Percentiles rank a stretch among this genome's conserved stretches.
Conservation (phyloP, 305 asterid genomes). For the Fraxinus dipetala region DNA sequence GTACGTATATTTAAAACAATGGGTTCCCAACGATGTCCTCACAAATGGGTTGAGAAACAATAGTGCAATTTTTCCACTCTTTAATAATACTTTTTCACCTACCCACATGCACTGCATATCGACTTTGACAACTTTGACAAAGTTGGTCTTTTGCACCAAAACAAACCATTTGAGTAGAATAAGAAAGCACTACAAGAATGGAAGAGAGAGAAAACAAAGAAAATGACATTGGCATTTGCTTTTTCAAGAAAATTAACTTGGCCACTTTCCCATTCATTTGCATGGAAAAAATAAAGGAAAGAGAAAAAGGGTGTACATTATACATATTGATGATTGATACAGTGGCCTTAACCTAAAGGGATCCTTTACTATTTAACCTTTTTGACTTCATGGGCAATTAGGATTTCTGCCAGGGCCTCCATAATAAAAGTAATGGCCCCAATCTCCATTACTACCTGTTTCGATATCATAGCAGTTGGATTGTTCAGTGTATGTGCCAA, state of each 20-base stretch:
- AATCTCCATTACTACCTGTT: conserved; percentile 51
- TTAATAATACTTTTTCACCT: neutral
- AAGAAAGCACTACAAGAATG: neutral
- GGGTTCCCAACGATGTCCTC: no score
- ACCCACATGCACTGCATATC: neutral
- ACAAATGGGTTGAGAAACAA: neutral
- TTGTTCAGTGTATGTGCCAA: conserved; percentile 57
- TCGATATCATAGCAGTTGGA: conserved; percentile 65
- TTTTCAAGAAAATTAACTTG: conserved; percentile 23
- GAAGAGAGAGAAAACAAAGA: conserved; percentile 19
- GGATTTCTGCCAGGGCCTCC: conserved; percentile 69
- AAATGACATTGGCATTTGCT: conserved; percentile 28
- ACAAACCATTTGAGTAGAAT: conserved; percentile 1
- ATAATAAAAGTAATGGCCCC: conserved; percentile 69
- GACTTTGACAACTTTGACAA: neutral
- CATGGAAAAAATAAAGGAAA: conserved; percentile 13
- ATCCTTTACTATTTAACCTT: neutral
- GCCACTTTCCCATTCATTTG: conserved; percentile 13
- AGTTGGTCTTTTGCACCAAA: neutral
- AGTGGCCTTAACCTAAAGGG: conserved; percentile 9
- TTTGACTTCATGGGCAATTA: conserved; percentile 40
- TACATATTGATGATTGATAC: conserved; percentile 18
- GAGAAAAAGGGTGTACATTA: conserved; percentile 6
- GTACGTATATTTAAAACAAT: neutral
- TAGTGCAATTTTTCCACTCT: neutral